Evolutionary conservation across 164 flowering plant species (phyloP).

Genomic region (Macadamia tetraphylla): DNA sequence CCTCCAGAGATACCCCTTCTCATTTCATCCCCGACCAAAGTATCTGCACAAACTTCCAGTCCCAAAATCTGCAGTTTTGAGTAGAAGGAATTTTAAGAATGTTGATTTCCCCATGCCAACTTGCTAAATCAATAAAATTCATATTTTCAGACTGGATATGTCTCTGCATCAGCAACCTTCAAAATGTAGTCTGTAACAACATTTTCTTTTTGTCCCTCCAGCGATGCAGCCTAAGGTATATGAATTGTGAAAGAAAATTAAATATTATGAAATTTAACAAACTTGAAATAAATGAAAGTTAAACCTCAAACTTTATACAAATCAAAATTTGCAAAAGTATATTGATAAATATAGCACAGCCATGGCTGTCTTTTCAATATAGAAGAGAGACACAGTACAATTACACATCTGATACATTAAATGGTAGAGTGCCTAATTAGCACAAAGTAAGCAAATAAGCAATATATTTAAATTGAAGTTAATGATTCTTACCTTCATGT

Average conservation of each 20-base stretch:
- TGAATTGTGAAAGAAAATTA: not conserved
- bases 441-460: too few species aligned
- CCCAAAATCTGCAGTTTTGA: conserved; percentile 36
- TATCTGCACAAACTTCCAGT: conserved; percentile 46
- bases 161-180: conserved; percentile 15
- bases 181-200: conserved; percentile 27
- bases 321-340: too few species aligned
- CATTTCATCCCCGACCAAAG: conserved; percentile 46
- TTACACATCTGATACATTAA: too few species aligned
- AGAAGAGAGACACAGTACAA: too few species aligned
- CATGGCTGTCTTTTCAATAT: too few species aligned
- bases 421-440: too few species aligned
- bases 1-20: conserved; percentile 50
- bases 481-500: conserved; percentile 28
- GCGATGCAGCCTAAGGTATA: conserved; percentile 15
- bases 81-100: not conserved
- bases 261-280: not conserved
- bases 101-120: not conserved
- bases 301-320: too few species aligned
- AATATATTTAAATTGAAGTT: not conserved
- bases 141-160: not conserved
- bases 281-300: not conserved
- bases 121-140: not conserved
- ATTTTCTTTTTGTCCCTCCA: conserved; percentile 22
- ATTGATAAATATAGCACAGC: too few species aligned